Conservation (phyloP, 2,329 filamentous ascomycete species). For the Westerdykella aurantiaca region DNA sequence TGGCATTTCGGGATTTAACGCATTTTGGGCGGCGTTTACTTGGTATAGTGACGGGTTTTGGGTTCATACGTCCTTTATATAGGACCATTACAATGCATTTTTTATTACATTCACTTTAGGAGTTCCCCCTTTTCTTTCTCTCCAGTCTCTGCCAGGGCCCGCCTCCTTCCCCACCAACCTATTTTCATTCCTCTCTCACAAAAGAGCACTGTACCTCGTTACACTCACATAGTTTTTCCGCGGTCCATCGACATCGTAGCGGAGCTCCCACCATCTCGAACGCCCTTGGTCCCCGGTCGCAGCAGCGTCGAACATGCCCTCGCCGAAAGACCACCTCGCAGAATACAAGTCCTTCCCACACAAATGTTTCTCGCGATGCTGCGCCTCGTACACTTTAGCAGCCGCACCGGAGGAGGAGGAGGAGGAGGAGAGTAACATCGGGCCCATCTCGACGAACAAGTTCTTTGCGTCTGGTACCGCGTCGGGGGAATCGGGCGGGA, state of each 20-base stretch:
- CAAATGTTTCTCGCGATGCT: constrained; percentile 61
- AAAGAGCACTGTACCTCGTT: constrained; percentile 23
- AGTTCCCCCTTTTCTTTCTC: too few relatives aligned
- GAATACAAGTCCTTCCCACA: constrained; percentile 69
- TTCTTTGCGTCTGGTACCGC: constrained; percentile 55
- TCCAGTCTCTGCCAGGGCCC: too few relatives aligned
- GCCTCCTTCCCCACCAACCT: neutral
- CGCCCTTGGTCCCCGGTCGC: neutral
- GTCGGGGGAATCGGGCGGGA: constrained; percentile 9
- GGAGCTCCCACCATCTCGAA: constrained; percentile 30
- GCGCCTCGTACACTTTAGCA: constrained; percentile 13
- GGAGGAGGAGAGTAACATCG: constrained; percentile 10
- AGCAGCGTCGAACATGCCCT: constrained; percentile 26
- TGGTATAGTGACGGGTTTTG: too few relatives aligned
- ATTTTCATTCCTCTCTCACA: neutral
- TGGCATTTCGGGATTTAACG: too few relatives aligned
- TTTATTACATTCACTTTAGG: too few relatives aligned
- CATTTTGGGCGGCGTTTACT: too few relatives aligned
- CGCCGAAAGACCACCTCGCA: constrained; percentile 61
- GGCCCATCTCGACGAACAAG: constrained; percentile 67
- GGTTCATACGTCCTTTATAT: too few relatives aligned
- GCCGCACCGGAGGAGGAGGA: constrained; percentile 13
- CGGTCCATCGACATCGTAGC: constrained; percentile 38
- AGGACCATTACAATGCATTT: too few relatives aligned
- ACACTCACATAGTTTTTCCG: constrained; percentile 38